Evolutionary conservation across 2,329 filamentous ascomycete genomes (phyloP).

Genomic region (Xylaria sp.): DNA sequence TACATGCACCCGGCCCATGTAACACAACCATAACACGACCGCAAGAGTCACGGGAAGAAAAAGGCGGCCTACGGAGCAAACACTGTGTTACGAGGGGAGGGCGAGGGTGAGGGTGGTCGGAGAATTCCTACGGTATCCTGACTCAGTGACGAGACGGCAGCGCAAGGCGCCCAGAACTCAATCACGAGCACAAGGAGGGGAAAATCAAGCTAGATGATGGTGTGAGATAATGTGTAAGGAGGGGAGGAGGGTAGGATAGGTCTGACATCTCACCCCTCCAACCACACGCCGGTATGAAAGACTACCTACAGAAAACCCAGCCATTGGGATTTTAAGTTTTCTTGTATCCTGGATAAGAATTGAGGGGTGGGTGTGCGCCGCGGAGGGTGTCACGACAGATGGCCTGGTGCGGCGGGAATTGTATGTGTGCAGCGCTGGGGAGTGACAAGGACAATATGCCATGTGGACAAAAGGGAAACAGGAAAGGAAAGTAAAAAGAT

Average conservation of each 20-base stretch:
- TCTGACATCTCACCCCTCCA: neutral
- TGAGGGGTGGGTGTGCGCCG: neutral
- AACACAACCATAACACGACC: slow-evolving; percentile 4
- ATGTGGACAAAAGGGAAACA: slow-evolving; percentile 21
- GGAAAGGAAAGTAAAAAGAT: neutral
- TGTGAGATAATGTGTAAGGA: neutral
- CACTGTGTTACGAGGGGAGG: slow-evolving; percentile 17
- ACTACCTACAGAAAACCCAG: neutral
- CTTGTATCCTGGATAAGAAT: neutral
- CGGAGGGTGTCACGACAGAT: slow-evolving; percentile 19
- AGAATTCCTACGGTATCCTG: neutral
- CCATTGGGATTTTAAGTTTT: neutral
- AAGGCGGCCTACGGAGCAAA: slow-evolving; percentile 19
- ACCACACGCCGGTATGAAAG: neutral
- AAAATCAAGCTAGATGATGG: neutral
- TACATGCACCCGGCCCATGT: slow-evolving; percentile 2
- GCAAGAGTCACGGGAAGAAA: neutral
- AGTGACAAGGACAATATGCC: slow-evolving; percentile 11
- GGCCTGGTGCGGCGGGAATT: slow-evolving; percentile 27
- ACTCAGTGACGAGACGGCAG: neutral
- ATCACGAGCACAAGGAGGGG: neutral
- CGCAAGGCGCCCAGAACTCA: neutral
- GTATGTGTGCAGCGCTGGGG: slow-evolving; percentile 4
- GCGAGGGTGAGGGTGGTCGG: neutral
- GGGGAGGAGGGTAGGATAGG: neutral